Percentiles rank a stretch among this genome's conserved stretches.
Evolutionary conservation across 768 basidiomycete genomes (phyloP).

Genomic region (Royoungia palumana): DNA sequence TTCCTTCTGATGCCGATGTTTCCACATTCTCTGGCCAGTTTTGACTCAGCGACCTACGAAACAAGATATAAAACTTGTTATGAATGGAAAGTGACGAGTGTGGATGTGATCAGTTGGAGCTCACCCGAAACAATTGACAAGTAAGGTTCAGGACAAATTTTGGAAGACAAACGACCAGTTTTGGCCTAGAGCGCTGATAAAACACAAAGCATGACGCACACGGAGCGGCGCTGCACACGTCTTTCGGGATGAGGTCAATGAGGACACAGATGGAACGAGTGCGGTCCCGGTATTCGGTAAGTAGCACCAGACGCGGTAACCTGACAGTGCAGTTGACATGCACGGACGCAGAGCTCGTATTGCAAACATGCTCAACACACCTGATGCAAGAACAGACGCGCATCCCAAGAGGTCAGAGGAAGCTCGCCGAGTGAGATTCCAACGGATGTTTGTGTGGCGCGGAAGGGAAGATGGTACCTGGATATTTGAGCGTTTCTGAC

Average conservation of each 20-base stretch:
- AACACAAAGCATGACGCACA: background rate
- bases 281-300: background rate
- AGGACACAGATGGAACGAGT: constrained; percentile 12
- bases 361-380: background rate
- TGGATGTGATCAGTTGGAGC: background rate
- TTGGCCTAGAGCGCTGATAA: background rate
- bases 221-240: background rate
- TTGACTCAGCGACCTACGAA: background rate
- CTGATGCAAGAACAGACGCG: background rate
- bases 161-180: background rate
- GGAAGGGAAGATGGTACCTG: constrained; percentile 1
- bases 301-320: background rate
- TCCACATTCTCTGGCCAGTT: background rate
- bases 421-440: background rate
- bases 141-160: background rate
- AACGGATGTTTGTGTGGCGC: constrained; percentile 1
- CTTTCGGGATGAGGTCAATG: constrained; percentile 4
- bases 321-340: background rate
- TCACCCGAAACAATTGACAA: constrained; percentile 8
- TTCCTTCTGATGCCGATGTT: background rate
- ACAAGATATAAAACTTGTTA: background rate
- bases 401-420: background rate
- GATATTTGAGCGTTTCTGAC: background rate
- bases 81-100: background rate
- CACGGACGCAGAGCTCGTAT: background rate